A percentile compares a stretch with the other conserved stretches of the same genome.
These are phyloP conservation scores for Prunus davidiana DNA, from an alignment of 306 rosid species.

Conservation along the genomic window DNA sequence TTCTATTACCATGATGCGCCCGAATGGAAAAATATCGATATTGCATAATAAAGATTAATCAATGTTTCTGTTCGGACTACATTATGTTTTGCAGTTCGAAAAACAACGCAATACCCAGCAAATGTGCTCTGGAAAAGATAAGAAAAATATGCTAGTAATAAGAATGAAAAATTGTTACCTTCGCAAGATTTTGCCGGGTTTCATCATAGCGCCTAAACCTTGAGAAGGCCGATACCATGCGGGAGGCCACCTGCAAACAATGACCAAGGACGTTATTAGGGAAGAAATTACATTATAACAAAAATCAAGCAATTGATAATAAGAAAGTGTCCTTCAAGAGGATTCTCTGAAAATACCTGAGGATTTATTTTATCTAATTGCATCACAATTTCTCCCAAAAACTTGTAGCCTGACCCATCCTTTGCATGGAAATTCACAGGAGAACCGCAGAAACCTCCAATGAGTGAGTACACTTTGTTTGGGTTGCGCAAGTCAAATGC, in stretches of 20 bases:
- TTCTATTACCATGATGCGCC: background rate
- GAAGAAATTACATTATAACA: background rate
- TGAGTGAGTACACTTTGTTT: conserved; percentile 94
- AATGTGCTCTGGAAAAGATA: too few species aligned
- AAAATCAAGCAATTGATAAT: conserved; percentile 4
- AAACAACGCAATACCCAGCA: background rate
- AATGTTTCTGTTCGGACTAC: background rate
- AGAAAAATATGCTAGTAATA: background rate
- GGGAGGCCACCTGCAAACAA: conserved; percentile 73
- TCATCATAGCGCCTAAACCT: conserved; percentile 92
- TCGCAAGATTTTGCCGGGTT: conserved; percentile 75
- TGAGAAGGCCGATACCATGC: conserved; percentile 98
- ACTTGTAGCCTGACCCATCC: conserved; percentile 91
- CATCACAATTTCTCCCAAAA: conserved; percentile 81
- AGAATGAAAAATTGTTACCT: conserved; percentile 37
- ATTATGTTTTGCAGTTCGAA: background rate
- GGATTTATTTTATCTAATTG: conserved; percentile 88
- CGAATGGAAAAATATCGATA: background rate
- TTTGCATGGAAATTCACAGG: conserved; percentile 87
- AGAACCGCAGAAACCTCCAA: conserved; percentile 91
- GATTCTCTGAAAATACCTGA: conserved; percentile 52
- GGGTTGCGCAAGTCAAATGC: conserved; percentile 92
- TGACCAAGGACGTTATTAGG: background rate
- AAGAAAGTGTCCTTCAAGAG: background rate
- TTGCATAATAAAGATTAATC: background rate